phyloP scores from a whole-genome alignment of 2,329 filamentous ascomycete genomes.

The Atkinsonella hypoxylon region DNA sequence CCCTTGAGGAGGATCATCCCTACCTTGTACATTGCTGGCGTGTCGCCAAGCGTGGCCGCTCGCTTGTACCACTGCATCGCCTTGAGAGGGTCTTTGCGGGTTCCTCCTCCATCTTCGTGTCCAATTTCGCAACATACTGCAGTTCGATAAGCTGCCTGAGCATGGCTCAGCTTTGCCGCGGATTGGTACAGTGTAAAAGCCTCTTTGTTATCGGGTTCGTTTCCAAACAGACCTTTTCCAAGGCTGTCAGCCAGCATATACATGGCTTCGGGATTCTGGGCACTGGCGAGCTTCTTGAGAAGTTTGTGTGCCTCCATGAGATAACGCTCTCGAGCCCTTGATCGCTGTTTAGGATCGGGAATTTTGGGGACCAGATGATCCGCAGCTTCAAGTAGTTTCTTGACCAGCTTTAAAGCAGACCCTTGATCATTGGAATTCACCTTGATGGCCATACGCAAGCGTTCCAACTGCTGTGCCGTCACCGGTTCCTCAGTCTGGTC shows the following conservation, averaged over 20 bases:
- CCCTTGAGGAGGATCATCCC: constrained; percentile 94
- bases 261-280: constrained; percentile 73
- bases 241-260: constrained; percentile 88
- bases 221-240: constrained; percentile 67
- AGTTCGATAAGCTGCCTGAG: constrained; percentile 80
- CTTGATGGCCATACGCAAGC: constrained; percentile 57
- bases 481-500: constrained; percentile 35
- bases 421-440: constrained; percentile 60
- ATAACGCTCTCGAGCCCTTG: constrained; percentile 72
- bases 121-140: constrained; percentile 97
- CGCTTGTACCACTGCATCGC: constrained; percentile 98
- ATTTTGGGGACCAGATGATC: constrained; percentile 55
- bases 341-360: constrained; percentile 58
- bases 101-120: constrained; percentile 86
- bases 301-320: constrained; percentile 79
- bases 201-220: constrained; percentile 77
- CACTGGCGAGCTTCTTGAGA: constrained; percentile 71
- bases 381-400: constrained; percentile 76
- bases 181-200: constrained; percentile 90
- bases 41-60: constrained; percentile 79
- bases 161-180: constrained; percentile 79
- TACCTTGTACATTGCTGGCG: constrained; percentile 95
- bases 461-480: constrained; percentile 67
- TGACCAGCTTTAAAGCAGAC: constrained; percentile 61
- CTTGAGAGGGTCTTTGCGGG: constrained; percentile 79